phyloP scores from a whole-genome alignment of 106 monocot species.

The Dactylorhiza incarnata region DNA sequence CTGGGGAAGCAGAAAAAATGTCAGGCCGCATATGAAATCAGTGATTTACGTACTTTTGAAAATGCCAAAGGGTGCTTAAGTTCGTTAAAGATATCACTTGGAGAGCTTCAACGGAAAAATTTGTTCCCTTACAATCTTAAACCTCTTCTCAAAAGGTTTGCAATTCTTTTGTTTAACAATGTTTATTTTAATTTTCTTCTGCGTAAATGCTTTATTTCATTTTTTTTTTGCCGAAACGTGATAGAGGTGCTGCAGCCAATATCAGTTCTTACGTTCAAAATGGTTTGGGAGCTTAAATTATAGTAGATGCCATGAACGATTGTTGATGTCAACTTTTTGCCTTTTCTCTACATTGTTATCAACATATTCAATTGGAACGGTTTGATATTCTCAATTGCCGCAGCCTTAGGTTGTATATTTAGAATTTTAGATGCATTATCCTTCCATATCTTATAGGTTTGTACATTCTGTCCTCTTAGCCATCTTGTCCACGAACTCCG shows the following conservation, averaged over 20 bases:
- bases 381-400: background rate
- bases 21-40: background rate
- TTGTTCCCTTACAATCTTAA: conserved; percentile 83
- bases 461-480: too few species aligned
- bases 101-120: conserved; percentile 56
- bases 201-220: background rate
- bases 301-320: background rate
- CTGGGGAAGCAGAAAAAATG: background rate
- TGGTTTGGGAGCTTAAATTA: background rate
- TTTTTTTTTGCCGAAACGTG: background rate
- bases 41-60: conserved; percentile 14
- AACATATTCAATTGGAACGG: background rate
- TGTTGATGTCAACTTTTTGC: background rate
- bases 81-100: conserved; percentile 54
- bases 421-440: background rate
- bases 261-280: background rate
- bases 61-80: conserved; percentile 62
- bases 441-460: background rate
- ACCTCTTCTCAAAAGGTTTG: conserved; percentile 74
- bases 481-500: too few species aligned
- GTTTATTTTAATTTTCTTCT: background rate
- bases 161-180: background rate
- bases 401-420: background rate
- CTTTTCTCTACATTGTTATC: background rate
- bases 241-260: background rate